These are phyloP conservation scores for Syncephalis plumigaleata DNA, from an alignment of 371 early-diverging fungal species.

Conservation along the genomic window DNA sequence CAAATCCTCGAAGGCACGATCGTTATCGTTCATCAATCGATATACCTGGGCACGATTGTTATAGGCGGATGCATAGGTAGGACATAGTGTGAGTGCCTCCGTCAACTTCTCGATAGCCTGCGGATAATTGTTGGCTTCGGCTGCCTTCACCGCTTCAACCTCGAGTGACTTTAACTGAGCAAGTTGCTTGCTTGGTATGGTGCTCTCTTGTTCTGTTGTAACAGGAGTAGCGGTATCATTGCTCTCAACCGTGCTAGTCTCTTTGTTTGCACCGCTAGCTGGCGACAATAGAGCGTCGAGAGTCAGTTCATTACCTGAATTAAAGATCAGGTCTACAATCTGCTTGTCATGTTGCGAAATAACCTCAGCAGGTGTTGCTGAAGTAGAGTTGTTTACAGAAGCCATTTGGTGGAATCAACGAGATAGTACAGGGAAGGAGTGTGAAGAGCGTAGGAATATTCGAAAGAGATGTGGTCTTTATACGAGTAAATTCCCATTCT, in stretches of 20 bases:
- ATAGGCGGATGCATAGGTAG: constrained; percentile 59
- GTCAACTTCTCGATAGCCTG: constrained; percentile 14
- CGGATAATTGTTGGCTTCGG: constrained; percentile 13
- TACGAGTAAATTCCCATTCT: too few relatives aligned
- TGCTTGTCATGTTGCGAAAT: not conserved
- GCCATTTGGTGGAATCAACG: too few relatives aligned
- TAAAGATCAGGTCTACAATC: not conserved
- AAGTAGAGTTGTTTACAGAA: too few relatives aligned
- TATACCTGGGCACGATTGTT: constrained; percentile 78
- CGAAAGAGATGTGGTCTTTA: too few relatives aligned
- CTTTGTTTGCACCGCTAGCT: not conserved
- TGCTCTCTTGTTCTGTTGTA: not conserved
- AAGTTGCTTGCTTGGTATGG: constrained; percentile 7
- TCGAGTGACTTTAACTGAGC: constrained; percentile 11
- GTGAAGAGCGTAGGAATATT: too few relatives aligned
- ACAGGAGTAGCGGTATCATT: not conserved
- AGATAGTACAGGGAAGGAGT: too few relatives aligned
- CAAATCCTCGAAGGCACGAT: constrained; percentile 44
- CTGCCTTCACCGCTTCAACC: constrained; percentile 12
- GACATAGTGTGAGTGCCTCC: constrained; percentile 30
- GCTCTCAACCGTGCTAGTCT: not conserved
- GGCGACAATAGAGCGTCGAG: not conserved
- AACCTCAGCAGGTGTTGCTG: too few relatives aligned
- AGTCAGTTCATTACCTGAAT: not conserved
- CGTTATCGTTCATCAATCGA: constrained; percentile 34